Evolutionary conservation across 805 yeast genomes (phyloP), one percentile per base, ranked within the genome.

Genomic region (Blastobotrys muscicola): DNA sequence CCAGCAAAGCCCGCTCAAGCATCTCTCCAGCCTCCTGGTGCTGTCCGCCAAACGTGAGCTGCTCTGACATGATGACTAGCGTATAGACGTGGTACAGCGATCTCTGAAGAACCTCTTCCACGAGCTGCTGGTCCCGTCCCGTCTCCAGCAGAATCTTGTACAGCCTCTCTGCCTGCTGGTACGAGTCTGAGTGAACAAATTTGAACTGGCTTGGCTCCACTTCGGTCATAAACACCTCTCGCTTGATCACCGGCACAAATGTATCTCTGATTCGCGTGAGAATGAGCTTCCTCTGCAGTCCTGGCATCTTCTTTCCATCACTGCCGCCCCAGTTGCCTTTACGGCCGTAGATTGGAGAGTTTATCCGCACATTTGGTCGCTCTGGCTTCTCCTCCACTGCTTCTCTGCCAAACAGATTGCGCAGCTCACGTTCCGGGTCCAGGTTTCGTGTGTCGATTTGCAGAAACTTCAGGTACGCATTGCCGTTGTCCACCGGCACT

Each of bases 281-380:
- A 9, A 74, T 66, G 39, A 85, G 63, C 52, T 82, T 82, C 49
- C 86, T 70, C 0, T 76, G 62, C 0, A 85, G 75, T 23, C 90
- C 90, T 0, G 95, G 95, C 2, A 84, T 75, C 4, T 76, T 65
- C 39, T 82, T 63, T 48, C 80, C 75, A 54, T 85, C 94, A 49
- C 75, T 74, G 0, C 94, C 94, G 37, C 86, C 82, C 95, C 95
- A 85, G 16, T 86, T 0, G 84, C 76, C n/a, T 73, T 58, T 43
- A 71, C 67, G 6, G 76, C 71, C 62, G 71, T 49, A n/a, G 43
- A 15, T 10, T 38, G 43, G 30, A 32, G 33, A 14, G 33, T 26
- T 20, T 31, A 33, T 61, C 71, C 14, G 38, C 46, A 20, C 26
- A 20, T 20, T 20, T 6, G 6, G 35, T n/a, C 31, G 13, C 29